These are phyloP conservation scores for sweet orange (Citrus sinensis) DNA, from an alignment of 345 rosid genomes.

Conservation along the genomic window DNA sequence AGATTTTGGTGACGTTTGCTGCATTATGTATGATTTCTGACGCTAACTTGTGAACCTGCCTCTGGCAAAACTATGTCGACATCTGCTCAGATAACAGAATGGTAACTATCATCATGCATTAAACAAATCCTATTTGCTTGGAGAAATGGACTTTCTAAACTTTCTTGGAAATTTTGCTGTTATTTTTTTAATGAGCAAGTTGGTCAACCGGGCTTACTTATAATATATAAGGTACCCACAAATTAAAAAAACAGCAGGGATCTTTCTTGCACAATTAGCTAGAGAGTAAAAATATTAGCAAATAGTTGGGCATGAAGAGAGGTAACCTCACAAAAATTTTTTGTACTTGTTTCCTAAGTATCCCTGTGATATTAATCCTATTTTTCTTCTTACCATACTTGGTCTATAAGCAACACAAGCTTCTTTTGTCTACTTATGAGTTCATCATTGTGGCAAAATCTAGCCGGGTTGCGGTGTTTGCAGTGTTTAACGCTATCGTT, in stretches of 20 bases:
- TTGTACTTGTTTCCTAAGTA: background rate
- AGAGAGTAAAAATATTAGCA: background rate
- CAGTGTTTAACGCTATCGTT: constrained; percentile 17
- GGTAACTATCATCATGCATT: background rate
- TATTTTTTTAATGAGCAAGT: background rate
- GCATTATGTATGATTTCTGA: background rate
- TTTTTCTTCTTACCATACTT: constrained; percentile 11
- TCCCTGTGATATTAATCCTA: background rate
- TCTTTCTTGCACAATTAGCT: background rate
- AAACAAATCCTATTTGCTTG: background rate
- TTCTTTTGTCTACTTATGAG: constrained; percentile 14
- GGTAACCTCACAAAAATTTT: background rate
- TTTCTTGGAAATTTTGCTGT: background rate
- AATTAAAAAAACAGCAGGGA: background rate
- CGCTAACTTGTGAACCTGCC: background rate
- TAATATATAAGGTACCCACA: background rate
- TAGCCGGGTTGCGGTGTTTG: constrained; percentile 15
- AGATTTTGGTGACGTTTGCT: background rate
- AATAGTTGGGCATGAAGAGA: constrained; percentile 1
- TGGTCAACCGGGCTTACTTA: background rate
- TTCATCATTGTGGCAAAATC: constrained; percentile 19
- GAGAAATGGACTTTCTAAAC: background rate
- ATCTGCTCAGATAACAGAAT: background rate
- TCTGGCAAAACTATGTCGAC: background rate
- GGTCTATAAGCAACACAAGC: constrained; percentile 3